Base-by-base conservation (phyloP, 345 rosid genomes). In the Ceriops zippeliana region DNA sequence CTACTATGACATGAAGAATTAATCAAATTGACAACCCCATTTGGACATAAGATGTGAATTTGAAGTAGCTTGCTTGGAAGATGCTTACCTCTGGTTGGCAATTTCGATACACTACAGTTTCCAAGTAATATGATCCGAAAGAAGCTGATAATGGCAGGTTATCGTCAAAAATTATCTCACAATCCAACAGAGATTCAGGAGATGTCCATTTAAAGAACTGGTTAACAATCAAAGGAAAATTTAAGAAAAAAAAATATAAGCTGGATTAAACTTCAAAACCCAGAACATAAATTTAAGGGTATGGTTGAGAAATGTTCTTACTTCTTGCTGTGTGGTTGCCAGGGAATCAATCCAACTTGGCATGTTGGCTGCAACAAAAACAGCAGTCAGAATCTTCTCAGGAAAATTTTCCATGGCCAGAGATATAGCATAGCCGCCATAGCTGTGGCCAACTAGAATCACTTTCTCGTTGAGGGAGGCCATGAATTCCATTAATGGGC, bases 71-170 rank as follows among this genome's bases (percentile, higher is more conserved):
- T 65, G 68, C 42, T 19, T 22, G 28, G 6, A 22, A 28, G 16
- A 17, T 22, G 62, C 65, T 69, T 53, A 38, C 80, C 85, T 78
- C 75, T 11, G 21, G 26, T 17, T 57, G 34, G 64, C 79, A 73
- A 46, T 60, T 9, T 13, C 21, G 21, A 42, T 71, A 79, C 46
- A 20, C 1, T 13, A 3, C 34, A 1, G 34, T 68, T 59, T 63
- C 28, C 62, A 72, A 6, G 63, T 62, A 72, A 1, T 64, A 28
- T 0, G 72, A 57, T 4, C 83, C 83, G 28, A 79, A 72, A 6
- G 62, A 9, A 32, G 24, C 69, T 21, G 77, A 59, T 38, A 61
- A 73, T 21, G 83, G 77, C 3, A 35, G 74, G 2, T 68, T 68
- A 38, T 68, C 31, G 31, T 20, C 68, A 58, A 66, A 72, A 38